Conservation (phyloP, 1,284 basidiomycete genomes). For the Austroboletus niveus region DNA sequence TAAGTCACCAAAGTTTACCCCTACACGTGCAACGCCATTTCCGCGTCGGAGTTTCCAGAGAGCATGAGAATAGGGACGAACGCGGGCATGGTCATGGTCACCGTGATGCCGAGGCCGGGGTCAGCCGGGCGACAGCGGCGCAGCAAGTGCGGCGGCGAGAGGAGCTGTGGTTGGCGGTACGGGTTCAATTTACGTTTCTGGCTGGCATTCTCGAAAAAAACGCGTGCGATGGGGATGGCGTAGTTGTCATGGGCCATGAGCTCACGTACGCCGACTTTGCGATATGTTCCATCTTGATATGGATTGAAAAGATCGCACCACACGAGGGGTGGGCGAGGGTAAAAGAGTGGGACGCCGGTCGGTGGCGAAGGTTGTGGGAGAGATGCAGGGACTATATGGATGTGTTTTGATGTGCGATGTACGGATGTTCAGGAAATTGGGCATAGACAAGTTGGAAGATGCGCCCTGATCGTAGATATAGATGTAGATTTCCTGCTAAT, state of each 20-base stretch:
- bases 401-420: slow-evolving; percentile 20
- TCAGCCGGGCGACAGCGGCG: not conserved
- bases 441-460: not conserved
- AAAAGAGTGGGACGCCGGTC: slow-evolving; percentile 58
- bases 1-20: slow-evolving; percentile 60
- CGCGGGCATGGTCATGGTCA: not conserved
- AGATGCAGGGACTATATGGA: slow-evolving; percentile 64
- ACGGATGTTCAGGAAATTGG: not conserved
- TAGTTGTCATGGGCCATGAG: slow-evolving; percentile 63
- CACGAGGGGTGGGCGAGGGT: slow-evolving; percentile 66
- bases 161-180: slow-evolving; percentile 60
- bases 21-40: slow-evolving; percentile 55
- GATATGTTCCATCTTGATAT: slow-evolving; percentile 63
- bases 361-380: slow-evolving; percentile 60
- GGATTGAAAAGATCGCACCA: slow-evolving; percentile 66
- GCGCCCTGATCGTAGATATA: not conserved
- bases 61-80: not conserved
- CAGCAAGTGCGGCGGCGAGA: slow-evolving; percentile 45
- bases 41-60: not conserved
- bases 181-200: slow-evolving; percentile 64
- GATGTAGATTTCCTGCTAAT: not conserved
- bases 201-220: slow-evolving; percentile 66
- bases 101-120: not conserved
- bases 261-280: slow-evolving; percentile 71
- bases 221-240: slow-evolving; percentile 51